These are phyloP conservation scores for Acanthamoeba lenticulata DNA, from an alignment of 208 protist genomes.

Conservation along the genomic window DNA sequence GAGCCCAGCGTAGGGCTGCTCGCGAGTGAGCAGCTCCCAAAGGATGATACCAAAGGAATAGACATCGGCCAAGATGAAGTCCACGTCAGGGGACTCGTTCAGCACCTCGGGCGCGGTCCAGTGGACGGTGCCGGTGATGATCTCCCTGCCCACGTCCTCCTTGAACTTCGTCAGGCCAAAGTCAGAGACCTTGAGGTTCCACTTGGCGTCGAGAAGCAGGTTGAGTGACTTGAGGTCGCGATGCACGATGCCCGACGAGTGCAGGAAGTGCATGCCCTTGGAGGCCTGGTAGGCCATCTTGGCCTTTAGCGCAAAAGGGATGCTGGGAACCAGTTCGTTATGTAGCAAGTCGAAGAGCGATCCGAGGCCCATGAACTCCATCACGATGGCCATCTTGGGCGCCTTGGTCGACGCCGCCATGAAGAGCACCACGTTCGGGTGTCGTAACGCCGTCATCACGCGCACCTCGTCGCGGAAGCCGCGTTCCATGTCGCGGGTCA, in stretches of 20 bases:
- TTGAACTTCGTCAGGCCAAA: too few species aligned
- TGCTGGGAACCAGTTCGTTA: neutral
- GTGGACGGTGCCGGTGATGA: neutral
- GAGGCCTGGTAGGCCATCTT: too few species aligned
- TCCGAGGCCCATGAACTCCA: neutral
- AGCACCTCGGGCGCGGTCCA: conserved; percentile 50
- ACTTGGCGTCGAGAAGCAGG: too few species aligned
- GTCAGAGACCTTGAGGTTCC: too few species aligned
- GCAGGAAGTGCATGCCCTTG: too few species aligned
- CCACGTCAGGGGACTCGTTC: neutral
- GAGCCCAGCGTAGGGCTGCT: neutral
- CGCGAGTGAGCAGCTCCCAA: too few species aligned
- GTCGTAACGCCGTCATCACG: too few species aligned
- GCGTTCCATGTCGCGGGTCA: neutral
- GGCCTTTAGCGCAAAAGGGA: neutral
- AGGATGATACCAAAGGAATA: neutral
- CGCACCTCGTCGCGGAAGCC: neutral
- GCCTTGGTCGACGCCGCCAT: too few species aligned
- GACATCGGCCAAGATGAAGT: neutral
- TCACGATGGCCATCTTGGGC: neutral
- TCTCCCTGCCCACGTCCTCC: neutral
- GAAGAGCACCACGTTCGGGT: too few species aligned
- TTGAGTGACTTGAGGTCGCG: too few species aligned
- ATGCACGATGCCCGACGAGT: too few species aligned
- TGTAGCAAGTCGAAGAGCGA: neutral